A percentile compares a stretch with the other conserved stretches of the same genome.
phyloP scores from a whole-genome alignment of 2,329 filamentous ascomycete genomes.

The Ophiostoma angusticollis region DNA sequence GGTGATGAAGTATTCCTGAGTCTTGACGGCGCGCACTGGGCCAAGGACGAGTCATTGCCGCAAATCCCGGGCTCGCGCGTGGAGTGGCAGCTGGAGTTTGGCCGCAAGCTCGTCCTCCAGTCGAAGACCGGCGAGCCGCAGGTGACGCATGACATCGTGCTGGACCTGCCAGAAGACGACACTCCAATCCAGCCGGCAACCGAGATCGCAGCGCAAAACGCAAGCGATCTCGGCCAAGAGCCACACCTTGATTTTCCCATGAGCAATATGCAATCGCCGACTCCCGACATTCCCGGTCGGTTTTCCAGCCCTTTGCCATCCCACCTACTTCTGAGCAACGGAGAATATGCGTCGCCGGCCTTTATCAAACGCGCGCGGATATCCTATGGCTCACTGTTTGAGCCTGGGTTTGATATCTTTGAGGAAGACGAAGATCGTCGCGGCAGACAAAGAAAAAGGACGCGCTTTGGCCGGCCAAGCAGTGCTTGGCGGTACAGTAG shows the following conservation, averaged over 20 bases:
- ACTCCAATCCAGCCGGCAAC: not conserved
- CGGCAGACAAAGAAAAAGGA: conserved; percentile 54
- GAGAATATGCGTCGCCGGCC: conserved; percentile 63
- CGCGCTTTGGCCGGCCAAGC: conserved; percentile 53
- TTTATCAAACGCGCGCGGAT: conserved; percentile 61
- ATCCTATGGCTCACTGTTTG: conserved; percentile 55
- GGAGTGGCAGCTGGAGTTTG: conserved; percentile 47
- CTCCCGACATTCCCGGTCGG: conserved; percentile 12
- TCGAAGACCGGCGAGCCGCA: conserved; percentile 34
- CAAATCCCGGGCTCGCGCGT: conserved; percentile 37
- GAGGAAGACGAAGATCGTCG: conserved; percentile 52
- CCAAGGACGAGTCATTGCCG: conserved; percentile 34
- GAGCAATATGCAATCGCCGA: not conserved
- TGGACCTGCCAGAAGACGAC: conserved; percentile 33
- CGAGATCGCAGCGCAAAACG: not conserved
- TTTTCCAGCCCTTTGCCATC: not conserved
- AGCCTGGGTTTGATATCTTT: conserved; percentile 53
- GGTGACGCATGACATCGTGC: conserved; percentile 35
- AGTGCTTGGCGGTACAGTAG: conserved; percentile 63
- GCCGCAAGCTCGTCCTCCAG: conserved; percentile 34
- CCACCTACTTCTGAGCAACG: conserved; percentile 12
- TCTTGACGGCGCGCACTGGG: conserved; percentile 57
- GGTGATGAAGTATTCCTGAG: conserved; percentile 62
- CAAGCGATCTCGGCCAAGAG: too few species aligned
- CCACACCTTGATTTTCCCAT: too few species aligned